These are phyloP conservation scores for Rhizopogon salebrosus DNA, from an alignment of 768 basidiomycete species.

Conservation along the genomic window DNA sequence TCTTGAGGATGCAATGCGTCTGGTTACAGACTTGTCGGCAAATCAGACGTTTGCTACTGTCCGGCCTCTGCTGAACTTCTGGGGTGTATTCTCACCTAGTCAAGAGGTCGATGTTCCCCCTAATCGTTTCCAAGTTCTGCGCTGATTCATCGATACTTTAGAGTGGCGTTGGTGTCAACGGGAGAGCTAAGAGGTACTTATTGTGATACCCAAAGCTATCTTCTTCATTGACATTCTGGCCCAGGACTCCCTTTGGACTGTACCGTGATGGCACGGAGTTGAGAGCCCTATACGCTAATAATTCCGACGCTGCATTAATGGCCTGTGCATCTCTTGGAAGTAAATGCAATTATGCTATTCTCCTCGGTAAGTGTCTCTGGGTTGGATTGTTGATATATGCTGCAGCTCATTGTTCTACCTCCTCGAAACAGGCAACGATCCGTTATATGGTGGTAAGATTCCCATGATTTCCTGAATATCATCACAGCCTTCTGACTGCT, in stretches of 20 bases:
- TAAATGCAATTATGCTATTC: slow-evolving; percentile 70
- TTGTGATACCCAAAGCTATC: neutral
- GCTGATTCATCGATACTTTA: neutral
- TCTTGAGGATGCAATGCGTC: slow-evolving; percentile 55
- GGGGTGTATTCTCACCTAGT: slow-evolving; percentile 76
- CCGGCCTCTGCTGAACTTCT: slow-evolving; percentile 72
- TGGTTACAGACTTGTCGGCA: slow-evolving; percentile 63
- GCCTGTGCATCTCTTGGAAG: slow-evolving; percentile 60
- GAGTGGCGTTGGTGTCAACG: slow-evolving; percentile 71
- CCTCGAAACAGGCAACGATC: slow-evolving; percentile 58
- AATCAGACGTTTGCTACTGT: slow-evolving; percentile 79
- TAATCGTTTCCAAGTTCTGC: neutral
- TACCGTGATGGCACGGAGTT: slow-evolving; percentile 78
- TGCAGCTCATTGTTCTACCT: neutral
- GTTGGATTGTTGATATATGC: neutral
- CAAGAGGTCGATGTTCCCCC: slow-evolving; percentile 45
- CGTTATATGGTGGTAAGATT: slow-evolving; percentile 65
- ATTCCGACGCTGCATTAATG: slow-evolving; percentile 61
- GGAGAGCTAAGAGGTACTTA: slow-evolving; percentile 62
- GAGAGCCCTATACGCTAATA: slow-evolving; percentile 64
- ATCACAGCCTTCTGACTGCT: neutral
- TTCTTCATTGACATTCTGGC: slow-evolving; percentile 4
- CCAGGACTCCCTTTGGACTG: slow-evolving; percentile 68
- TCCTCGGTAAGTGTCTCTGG: slow-evolving; percentile 47
- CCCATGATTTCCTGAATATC: neutral